A percentile compares a stretch with the other conserved stretches of the same genome.
These are phyloP conservation scores for Orbilia oligospora DNA, from an alignment of 2,329 filamentous ascomycete genomes.

Conservation along the genomic window DNA sequence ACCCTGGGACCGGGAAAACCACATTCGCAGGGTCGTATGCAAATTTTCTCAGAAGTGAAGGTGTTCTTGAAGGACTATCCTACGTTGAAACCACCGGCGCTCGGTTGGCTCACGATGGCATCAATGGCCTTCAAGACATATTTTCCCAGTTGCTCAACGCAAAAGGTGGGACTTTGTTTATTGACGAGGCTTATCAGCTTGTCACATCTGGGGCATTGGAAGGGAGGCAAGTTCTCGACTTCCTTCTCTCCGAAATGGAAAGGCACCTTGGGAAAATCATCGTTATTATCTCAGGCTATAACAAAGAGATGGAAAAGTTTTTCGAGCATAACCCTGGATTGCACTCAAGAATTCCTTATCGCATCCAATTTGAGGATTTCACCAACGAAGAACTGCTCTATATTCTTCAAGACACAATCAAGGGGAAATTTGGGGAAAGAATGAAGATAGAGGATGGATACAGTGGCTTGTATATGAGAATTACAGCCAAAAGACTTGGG, in stretches of 20 bases:
- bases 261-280: slow-evolving; percentile 78
- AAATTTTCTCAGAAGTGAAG: slow-evolving; percentile 75
- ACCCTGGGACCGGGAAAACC: slow-evolving; percentile 82
- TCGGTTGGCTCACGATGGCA: slow-evolving; percentile 75
- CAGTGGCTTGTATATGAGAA: slow-evolving; percentile 75
- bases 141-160: slow-evolving; percentile 73
- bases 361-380: slow-evolving; percentile 79
- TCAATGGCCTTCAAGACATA: slow-evolving; percentile 72
- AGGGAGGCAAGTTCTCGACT: slow-evolving; percentile 78
- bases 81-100: slow-evolving; percentile 80
- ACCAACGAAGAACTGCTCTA: slow-evolving; percentile 75
- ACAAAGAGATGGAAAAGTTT: slow-evolving; percentile 81
- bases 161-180: slow-evolving; percentile 80
- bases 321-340: slow-evolving; percentile 81
- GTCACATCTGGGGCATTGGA: slow-evolving; percentile 73
- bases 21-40: slow-evolving; percentile 81
- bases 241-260: slow-evolving; percentile 79
- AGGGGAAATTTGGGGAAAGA: slow-evolving; percentile 70
- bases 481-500: slow-evolving; percentile 75
- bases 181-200: slow-evolving; percentile 85
- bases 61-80: slow-evolving; percentile 73
- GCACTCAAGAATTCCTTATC: slow-evolving; percentile 77
- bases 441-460: slow-evolving; percentile 76
- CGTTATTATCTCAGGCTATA: slow-evolving; percentile 81
- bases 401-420: slow-evolving; percentile 74